Percentiles rank a stretch among this genome's conserved stretches.
Conservation (phyloP, 352 stramenopile species). For the Globisporangium apiculatum region DNA sequence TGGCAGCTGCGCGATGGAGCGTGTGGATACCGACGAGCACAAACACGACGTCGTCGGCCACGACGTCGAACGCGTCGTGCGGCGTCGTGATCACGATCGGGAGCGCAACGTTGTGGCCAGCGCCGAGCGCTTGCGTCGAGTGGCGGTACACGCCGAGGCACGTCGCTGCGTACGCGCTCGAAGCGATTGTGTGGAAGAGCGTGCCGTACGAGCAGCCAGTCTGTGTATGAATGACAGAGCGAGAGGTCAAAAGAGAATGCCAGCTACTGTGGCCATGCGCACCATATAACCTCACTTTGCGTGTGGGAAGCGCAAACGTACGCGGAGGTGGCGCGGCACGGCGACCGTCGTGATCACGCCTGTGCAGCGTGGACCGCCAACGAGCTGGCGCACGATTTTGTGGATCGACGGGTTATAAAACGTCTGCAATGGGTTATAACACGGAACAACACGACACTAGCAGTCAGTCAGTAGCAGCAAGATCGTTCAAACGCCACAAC, state of each 20-base stretch:
- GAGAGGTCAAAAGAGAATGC: no score
- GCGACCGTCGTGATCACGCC: slow-evolving; percentile 61
- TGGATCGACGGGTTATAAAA: slow-evolving; percentile 85
- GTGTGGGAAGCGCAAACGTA: slow-evolving; percentile 13
- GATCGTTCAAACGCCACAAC: no score
- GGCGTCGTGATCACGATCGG: slow-evolving; percentile 76
- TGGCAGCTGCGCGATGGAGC: slow-evolving; percentile 46
- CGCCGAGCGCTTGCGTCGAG: slow-evolving; percentile 42
- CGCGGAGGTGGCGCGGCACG: slow-evolving; percentile 32
- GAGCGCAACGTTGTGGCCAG: slow-evolving; percentile 36
- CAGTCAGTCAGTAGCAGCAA: neutral
- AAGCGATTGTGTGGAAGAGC: slow-evolving; percentile 53
- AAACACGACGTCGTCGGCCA: slow-evolving; percentile 50
- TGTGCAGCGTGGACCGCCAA: slow-evolving; percentile 68
- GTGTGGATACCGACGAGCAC: slow-evolving; percentile 72
- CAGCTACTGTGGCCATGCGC: slow-evolving; percentile 2
- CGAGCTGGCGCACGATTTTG: slow-evolving; percentile 76
- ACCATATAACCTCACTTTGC: neutral
- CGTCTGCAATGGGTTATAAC: slow-evolving; percentile 22
- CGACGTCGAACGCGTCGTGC: slow-evolving; percentile 39
- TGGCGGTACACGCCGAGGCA: slow-evolving; percentile 69
- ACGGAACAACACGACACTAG: neutral
- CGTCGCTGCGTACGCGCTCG: slow-evolving; percentile 54
- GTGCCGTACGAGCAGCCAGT: slow-evolving; percentile 43
- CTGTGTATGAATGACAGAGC: slow-evolving; percentile 5